Evolutionary conservation across 495 filamentous ascomycete species (phyloP).

Genomic region (Thozetella sp.): DNA sequence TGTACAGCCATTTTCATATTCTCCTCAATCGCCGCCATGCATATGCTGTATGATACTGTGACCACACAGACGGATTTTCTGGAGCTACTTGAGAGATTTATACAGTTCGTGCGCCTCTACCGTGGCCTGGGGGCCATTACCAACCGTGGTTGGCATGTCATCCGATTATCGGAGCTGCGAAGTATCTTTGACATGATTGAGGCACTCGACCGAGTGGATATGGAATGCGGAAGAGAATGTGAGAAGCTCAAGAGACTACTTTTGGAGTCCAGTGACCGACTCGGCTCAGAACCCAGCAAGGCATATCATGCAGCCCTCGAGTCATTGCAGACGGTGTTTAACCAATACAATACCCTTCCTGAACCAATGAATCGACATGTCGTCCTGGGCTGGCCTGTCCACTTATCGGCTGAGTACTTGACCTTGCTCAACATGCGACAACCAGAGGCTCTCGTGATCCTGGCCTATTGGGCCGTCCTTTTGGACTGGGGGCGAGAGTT

Average conservation of each 20-base stretch:
- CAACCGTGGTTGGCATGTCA: constrained; percentile 16
- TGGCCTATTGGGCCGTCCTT: constrained; percentile 39
- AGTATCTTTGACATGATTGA: neutral
- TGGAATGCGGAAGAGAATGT: neutral
- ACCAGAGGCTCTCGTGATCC: constrained; percentile 43
- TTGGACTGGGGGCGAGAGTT: constrained; percentile 26
- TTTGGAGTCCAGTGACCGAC: neutral
- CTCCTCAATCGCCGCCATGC: neutral
- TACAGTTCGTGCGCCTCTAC: constrained; percentile 36
- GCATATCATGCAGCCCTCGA: neutral
- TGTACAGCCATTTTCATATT: neutral
- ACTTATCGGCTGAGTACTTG: constrained; percentile 29
- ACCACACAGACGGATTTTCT: constrained; percentile 10
- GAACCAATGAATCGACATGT: neutral
- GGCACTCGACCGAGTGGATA: neutral
- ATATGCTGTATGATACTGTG: constrained; percentile 35
- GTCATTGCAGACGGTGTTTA: neutral
- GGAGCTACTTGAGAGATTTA: constrained; percentile 37
- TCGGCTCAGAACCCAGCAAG: neutral
- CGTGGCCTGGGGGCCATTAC: constrained; percentile 35
- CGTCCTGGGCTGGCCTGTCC: neutral
- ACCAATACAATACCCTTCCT: neutral
- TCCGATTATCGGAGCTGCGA: constrained; percentile 7
- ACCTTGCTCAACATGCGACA: constrained; percentile 28
- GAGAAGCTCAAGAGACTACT: neutral